phyloP scores from a whole-genome alignment of 352 stramenopile species.

The Elongisporangium anandrum region DNA sequence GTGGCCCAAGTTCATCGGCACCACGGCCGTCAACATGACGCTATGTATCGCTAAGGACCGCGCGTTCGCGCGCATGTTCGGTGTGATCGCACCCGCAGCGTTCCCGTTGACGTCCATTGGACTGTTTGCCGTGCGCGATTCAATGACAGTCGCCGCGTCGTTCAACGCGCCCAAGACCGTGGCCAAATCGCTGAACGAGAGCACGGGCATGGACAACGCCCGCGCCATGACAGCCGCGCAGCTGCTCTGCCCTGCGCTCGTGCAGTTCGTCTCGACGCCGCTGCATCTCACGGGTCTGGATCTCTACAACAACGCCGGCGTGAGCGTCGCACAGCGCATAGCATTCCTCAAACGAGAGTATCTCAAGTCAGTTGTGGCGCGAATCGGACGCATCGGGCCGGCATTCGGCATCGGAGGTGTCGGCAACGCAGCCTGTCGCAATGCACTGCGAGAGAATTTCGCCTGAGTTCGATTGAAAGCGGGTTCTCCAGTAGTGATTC shows the following conservation, averaged over 20 bases:
- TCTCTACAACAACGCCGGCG: slow-evolving; percentile 81
- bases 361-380: slow-evolving; percentile 75
- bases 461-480: slow-evolving; percentile 17
- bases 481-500: slow-evolving; percentile 3
- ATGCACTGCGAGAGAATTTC: slow-evolving; percentile 34
- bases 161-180: slow-evolving; percentile 84
- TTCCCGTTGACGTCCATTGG: slow-evolving; percentile 79
- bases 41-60: slow-evolving; percentile 90
- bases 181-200: slow-evolving; percentile 56
- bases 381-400: slow-evolving; percentile 84
- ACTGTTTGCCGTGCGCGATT: slow-evolving; percentile 86
- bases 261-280: slow-evolving; percentile 88
- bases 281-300: slow-evolving; percentile 87
- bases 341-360: slow-evolving; percentile 81
- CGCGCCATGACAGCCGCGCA: slow-evolving; percentile 65
- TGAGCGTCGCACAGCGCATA: slow-evolving; percentile 23
- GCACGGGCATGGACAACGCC: slow-evolving; percentile 36
- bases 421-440: slow-evolving; percentile 73
- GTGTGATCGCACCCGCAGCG: slow-evolving; percentile 63
- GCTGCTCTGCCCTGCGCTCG: slow-evolving; percentile 73
- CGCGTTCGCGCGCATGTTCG: slow-evolving; percentile 91
- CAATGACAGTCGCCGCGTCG: slow-evolving; percentile 79
- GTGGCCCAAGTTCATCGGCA: slow-evolving; percentile 87
- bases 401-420: slow-evolving; percentile 89
- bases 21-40: slow-evolving; percentile 89